Evolutionary conservation across 371 early-diverging fungal species (phyloP).

Genomic region (Polyrhizophydium stewartii): DNA sequence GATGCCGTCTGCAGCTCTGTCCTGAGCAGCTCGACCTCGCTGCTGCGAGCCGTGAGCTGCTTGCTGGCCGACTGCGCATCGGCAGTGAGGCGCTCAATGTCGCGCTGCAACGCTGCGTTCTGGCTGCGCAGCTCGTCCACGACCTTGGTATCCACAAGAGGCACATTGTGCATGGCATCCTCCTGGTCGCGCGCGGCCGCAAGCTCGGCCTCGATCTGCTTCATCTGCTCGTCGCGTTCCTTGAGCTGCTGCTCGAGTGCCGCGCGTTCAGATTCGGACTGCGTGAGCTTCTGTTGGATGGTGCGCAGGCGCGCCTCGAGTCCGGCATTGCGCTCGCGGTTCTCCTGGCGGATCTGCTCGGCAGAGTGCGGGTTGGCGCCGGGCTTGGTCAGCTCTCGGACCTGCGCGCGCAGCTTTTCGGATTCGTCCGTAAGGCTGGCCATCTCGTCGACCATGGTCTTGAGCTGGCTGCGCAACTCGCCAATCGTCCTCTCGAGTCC

Average conservation of each 20-base stretch:
- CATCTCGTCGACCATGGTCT: constrained; percentile 13
- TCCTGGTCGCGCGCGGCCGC: background rate
- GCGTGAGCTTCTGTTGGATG: constrained; percentile 7
- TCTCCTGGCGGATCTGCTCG: constrained; percentile 9
- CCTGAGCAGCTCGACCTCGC: no score
- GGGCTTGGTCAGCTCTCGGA: background rate
- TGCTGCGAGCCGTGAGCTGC: no score
- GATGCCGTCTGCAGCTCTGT: no score
- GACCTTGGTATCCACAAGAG: no score
- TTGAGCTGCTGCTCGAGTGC: constrained; percentile 8
- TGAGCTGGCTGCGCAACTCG: constrained; percentile 10
- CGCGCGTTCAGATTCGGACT: constrained; percentile 3
- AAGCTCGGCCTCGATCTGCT: background rate
- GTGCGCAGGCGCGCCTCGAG: constrained; percentile 5
- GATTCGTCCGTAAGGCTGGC: constrained; percentile 9
- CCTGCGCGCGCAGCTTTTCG: constrained; percentile 3
- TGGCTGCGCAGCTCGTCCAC: no score
- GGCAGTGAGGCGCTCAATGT: no score
- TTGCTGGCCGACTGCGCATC: no score
- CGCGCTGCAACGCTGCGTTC: no score
- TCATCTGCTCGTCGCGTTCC: constrained; percentile 1
- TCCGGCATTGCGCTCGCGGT: constrained; percentile 3
- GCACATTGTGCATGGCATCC: no score
- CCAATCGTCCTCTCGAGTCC: constrained; percentile 1
- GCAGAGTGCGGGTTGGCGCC: background rate